Evolutionary conservation across 192 early-diverging fungal species (phyloP).

Genomic region (Obelidium mucronatum): DNA sequence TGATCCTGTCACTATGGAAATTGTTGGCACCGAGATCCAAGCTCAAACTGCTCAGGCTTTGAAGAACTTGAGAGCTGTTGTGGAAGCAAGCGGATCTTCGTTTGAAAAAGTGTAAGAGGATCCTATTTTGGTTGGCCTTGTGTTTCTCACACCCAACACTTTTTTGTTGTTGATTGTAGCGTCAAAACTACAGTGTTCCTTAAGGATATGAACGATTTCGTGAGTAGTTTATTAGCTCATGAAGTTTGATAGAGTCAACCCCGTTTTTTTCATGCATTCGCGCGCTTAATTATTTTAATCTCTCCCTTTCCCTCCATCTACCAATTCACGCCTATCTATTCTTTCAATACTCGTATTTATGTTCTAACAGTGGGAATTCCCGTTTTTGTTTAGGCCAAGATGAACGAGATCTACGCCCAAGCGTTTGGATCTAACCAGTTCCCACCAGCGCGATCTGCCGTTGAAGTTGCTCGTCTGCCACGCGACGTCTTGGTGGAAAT

Average conservation of each 20-base stretch:
- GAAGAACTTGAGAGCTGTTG: conserved; percentile 84
- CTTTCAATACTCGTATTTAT: too few species aligned
- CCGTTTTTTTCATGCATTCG: too few species aligned
- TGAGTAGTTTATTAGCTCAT: background rate
- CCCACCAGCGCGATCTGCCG: conserved; percentile 63
- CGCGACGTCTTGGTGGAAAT: conserved; percentile 93
- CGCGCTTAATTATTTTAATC: too few species aligned
- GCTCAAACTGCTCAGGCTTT: conserved; percentile 76
- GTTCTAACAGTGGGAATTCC: too few species aligned
- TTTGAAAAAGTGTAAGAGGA: conserved; percentile 71
- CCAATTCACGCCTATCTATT: too few species aligned
- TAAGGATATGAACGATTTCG: conserved; percentile 87
- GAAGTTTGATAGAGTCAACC: too few species aligned
- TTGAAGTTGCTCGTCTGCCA: conserved; percentile 93
- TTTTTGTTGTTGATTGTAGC: background rate
- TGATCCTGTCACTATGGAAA: conserved; percentile 77
- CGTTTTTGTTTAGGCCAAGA: too few species aligned
- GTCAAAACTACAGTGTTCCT: conserved; percentile 98
- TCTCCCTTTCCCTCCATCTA: background rate
- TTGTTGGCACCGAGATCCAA: conserved; percentile 73
- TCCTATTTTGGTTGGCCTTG: background rate
- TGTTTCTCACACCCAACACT: background rate
- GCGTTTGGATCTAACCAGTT: conserved; percentile 57
- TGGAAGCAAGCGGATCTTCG: conserved; percentile 78
- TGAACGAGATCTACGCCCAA: conserved; percentile 90